Base-by-base conservation (phyloP, 176 grass and related monocot genomes). In the Stipa capillata region DNA sequence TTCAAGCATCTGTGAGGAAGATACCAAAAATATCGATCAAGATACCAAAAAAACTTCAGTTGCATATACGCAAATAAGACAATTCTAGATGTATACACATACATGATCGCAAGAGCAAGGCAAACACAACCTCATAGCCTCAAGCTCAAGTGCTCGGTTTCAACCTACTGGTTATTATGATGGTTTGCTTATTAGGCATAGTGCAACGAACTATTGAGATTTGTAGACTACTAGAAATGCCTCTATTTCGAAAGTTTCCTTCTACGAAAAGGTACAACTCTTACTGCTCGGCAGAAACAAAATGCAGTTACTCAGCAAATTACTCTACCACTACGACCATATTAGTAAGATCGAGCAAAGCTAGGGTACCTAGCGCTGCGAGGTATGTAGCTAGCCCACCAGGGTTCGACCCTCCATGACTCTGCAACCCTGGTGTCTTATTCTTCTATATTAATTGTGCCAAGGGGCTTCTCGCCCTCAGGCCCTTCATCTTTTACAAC, bases 1-100 rank as follows among this genome's bases (percentile, higher is more conserved):
- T 83, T 99, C 96, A 73, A 95, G 81, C 74, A 91, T 89, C 92
- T 99, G 65, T 6, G 81, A 44, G 40, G 10, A 62, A 84, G 20
- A 53, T 24, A 18, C 15, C 6, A 40, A 77, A 45, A 34, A 20
- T 50, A 43, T 43, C 13, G 12, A 45, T 70, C 35, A 24, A 65
- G 9, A 25, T 12, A 23, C 23, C 20, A 2, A 0, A 63, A 48
- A 56, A n/a, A n/a, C n/a, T n/a, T n/a, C n/a, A n/a, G n/a, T n/a
- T n/a, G n/a, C n/a, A n/a, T 6, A 67, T 36, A 41, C 23, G 10
- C 34, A 37, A 41, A 21, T 45, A 77, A 63, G 25, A 35, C 18
- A n/a, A 63, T 23, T 23, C 17, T 34, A 31, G 6, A n/a, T n/a
- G 11, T 28, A 13, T 15, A 29, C 12, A 44, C 15, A 29, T 9